Base-by-base conservation (phyloP, 768 basidiomycete genomes). In the Leccinellum albellum region DNA sequence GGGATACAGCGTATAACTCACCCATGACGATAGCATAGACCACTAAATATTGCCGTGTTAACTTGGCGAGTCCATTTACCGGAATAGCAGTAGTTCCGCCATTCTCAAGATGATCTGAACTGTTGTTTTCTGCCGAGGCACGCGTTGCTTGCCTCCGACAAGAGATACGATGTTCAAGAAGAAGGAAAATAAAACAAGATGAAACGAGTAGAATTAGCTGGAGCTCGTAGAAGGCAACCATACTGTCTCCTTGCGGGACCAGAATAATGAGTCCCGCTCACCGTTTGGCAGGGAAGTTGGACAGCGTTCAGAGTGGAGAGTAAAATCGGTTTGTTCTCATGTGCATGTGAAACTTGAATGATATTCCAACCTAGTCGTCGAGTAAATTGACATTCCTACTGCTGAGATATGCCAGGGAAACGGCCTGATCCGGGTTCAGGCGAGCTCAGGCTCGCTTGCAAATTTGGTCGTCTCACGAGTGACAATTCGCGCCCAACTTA, bases 1-100 rank as follows among this genome's bases (percentile, higher is more conserved):
- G 28, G 23, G 15, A 3, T 1, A 7, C 12, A 15, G 32, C 8
- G 37, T 14, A n/a, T 1, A 15, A 69, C 82, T 49, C 61, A 83
- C 87, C 84, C 88, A 89, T 89, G 24, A 87, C 87, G 23, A 89
- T 77, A 0, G 79, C 87, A 68, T 88, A 89, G 7, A 89, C 87
- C 3, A 80, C 58, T 31, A 89, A 70, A 66, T 89, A 89, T 61
- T 82, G 82, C 60, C 74, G 72, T 2, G 76, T 74, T 53, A 79
- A 58, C 24, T 63, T 59, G 3, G 74, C 65, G 20, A 75, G 60
- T 28, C 71, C 61, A 44, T 62, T 65, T 24, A 53, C 55, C 6
- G 70, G 66, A 20, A 62, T 47, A 3, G 46, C 49, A 3, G 46
- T 52, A 23, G 24, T 58, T 14, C 65, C 60, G n/a, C 75, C 75